phyloP scores from a whole-genome alignment of 1,284 basidiomycete species.

The Cutaneotrichosporon sp. region DNA sequence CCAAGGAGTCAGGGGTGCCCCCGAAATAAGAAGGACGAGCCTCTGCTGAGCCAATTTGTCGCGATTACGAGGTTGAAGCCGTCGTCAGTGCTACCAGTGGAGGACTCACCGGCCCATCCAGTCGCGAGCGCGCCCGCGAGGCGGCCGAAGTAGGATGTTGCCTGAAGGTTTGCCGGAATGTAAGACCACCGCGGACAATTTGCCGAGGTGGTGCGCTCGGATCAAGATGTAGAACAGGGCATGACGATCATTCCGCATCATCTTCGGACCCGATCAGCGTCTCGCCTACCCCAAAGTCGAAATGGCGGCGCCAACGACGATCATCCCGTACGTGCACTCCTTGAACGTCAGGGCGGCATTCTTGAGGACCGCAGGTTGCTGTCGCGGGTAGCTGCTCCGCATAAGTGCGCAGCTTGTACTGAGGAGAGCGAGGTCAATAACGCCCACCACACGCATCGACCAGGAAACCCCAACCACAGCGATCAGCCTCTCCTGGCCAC shows the following conservation, averaged over 20 bases:
- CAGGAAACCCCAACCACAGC: constrained; percentile 14
- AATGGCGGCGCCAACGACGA: constrained; percentile 12
- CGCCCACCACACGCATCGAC: constrained; percentile 28
- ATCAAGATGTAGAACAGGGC: constrained; percentile 35
- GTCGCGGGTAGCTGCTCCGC: constrained; percentile 18
- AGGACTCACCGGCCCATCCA: constrained; percentile 24
- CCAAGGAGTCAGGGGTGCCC: too few species aligned
- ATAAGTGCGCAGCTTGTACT: constrained; percentile 16
- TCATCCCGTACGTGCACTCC: constrained; percentile 24
- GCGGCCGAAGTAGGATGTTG: constrained; percentile 27
- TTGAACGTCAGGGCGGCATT: constrained; percentile 22
- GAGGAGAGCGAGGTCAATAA: constrained; percentile 24
- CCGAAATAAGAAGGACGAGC: constrained; percentile 23
- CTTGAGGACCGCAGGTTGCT: constrained; percentile 19
- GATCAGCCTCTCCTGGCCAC: too few species aligned
- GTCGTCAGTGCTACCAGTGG: too few species aligned
- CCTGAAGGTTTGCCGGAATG: constrained; percentile 32
- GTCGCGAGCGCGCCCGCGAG: constrained; percentile 12
- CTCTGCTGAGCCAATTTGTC: too few species aligned
- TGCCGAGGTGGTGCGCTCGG: constrained; percentile 30
- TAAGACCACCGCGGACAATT: constrained; percentile 26
- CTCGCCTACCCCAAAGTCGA: background rate
- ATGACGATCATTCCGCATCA: constrained; percentile 29
- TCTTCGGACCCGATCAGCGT: background rate
- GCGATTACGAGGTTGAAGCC: too few species aligned